phyloP scores from a whole-genome alignment of 2,329 filamentous ascomycete genomes.

The Paecilomyces dactylethromorphus region DNA sequence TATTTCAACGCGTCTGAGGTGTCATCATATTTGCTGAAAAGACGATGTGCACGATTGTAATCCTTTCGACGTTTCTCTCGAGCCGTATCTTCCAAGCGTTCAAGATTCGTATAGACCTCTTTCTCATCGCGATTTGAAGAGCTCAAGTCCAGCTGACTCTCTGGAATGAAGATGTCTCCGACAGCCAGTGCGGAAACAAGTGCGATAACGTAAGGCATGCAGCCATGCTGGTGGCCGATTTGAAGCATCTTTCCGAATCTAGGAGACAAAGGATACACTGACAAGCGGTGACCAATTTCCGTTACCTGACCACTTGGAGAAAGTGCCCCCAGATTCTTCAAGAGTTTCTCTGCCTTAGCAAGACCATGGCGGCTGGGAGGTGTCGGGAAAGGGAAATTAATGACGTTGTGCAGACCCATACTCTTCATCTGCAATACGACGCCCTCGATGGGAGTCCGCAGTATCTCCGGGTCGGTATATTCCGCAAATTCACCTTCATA shows the following conservation, averaged over 20 bases:
- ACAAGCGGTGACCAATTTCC: slow-evolving; percentile 70
- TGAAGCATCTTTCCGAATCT: slow-evolving; percentile 89
- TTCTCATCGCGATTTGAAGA: slow-evolving; percentile 40
- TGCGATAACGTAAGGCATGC: slow-evolving; percentile 78
- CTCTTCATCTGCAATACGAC: slow-evolving; percentile 90
- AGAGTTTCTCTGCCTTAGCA: slow-evolving; percentile 74
- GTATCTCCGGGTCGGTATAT: slow-evolving; percentile 80
- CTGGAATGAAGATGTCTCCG: slow-evolving; percentile 77
- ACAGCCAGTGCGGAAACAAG: slow-evolving; percentile 84
- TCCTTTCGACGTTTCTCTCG: slow-evolving; percentile 59
- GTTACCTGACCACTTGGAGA: slow-evolving; percentile 68
- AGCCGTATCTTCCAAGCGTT: slow-evolving; percentile 64
- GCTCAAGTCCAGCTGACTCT: slow-evolving; percentile 65
- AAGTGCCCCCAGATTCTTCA: slow-evolving; percentile 80
- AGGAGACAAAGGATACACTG: slow-evolving; percentile 82
- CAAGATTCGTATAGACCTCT: slow-evolving; percentile 51
- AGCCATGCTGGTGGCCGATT: slow-evolving; percentile 74
- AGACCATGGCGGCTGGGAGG: slow-evolving; percentile 72
- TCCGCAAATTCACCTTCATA: slow-evolving; percentile 80
- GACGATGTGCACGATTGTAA: slow-evolving; percentile 66
- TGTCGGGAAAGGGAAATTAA: slow-evolving; percentile 95
- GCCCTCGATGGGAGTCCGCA: slow-evolving; percentile 86
- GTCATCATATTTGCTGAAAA: slow-evolving; percentile 75
- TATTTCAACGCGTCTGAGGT: slow-evolving; percentile 84
- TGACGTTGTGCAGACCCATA: slow-evolving; percentile 83